phyloP scores from a whole-genome alignment of 192 early-diverging fungal genomes.

The Backusella psychrophila region DNA sequence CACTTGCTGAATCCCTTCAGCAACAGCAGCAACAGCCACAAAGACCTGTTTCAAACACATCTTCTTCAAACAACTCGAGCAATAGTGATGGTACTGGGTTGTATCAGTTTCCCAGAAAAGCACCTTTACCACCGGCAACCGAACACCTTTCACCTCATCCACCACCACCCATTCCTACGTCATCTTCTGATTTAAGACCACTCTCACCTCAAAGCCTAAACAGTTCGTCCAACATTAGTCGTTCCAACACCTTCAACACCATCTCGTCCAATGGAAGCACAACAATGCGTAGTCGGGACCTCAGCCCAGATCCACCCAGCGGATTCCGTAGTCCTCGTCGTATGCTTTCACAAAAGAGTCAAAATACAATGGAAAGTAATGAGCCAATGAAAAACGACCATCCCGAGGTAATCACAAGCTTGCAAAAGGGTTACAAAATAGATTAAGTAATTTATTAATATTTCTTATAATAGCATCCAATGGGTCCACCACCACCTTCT shows the following conservation, averaged over 20 bases:
- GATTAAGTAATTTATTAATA: neutral
- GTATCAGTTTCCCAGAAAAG: conserved; percentile 32
- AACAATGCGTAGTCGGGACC: neutral
- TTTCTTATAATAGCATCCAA: neutral
- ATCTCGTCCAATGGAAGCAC: neutral
- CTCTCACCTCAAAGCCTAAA: conserved; percentile 22
- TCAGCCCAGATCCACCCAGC: neutral
- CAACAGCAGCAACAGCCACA: neutral
- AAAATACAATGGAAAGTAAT: conserved; percentile 5
- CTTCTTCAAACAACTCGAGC: neutral
- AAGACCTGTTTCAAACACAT: neutral
- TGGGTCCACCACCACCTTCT: neutral
- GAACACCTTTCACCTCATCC: neutral
- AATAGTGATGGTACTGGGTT: conserved; percentile 26
- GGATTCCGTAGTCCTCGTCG: conserved; percentile 10
- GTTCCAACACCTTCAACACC: conserved; percentile 37
- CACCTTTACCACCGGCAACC: conserved; percentile 23
- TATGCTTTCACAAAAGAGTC: conserved; percentile 11
- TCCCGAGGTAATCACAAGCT: neutral
- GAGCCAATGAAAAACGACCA: neutral
- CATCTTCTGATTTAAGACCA: conserved; percentile 8
- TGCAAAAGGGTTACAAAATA: neutral
- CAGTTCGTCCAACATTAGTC: conserved; percentile 21
- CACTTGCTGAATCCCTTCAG: neutral
- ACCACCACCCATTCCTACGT: neutral